Evolutionary conservation across 2,329 filamentous ascomycete species (phyloP).

Genomic region (Exophiala aquamarina): DNA sequence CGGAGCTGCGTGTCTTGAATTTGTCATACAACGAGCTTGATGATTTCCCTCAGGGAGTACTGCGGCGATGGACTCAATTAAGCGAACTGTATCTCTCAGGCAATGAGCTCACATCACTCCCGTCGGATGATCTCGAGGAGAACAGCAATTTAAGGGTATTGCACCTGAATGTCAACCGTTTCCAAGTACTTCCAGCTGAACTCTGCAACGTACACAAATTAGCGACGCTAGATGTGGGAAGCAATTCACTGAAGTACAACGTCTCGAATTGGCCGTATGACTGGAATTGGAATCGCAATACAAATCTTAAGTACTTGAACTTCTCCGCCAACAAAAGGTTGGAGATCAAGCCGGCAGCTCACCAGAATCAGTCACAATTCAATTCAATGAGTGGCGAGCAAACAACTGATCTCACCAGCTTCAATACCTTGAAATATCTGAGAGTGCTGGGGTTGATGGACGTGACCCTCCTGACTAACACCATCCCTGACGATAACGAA

Average conservation of each 20-base stretch:
- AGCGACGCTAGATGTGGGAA: constrained; percentile 88
- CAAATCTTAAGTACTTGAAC: constrained; percentile 90
- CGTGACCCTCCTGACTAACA: constrained; percentile 89
- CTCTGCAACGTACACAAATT: constrained; percentile 92
- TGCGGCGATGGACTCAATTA: constrained; percentile 86
- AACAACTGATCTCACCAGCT: constrained; percentile 76
- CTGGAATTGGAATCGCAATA: constrained; percentile 99
- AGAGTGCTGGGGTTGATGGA: constrained; percentile 94
- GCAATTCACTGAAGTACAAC: constrained; percentile 96
- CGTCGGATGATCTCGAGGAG: constrained; percentile 91
- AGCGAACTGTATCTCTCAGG: constrained; percentile 92
- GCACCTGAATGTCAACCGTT: constrained; percentile 96
- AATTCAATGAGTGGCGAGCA: constrained; percentile 50
- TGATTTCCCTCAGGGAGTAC: constrained; percentile 84
- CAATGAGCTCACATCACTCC: constrained; percentile 87
- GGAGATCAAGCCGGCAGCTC: constrained; percentile 69
- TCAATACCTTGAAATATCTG: constrained; percentile 78
- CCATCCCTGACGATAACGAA: constrained; percentile 91
- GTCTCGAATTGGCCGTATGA: constrained; percentile 99
- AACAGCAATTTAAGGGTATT: constrained; percentile 82
- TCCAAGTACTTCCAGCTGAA: constrained; percentile 92
- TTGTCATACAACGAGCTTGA: constrained; percentile 92
- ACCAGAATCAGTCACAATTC: constrained; percentile 52
- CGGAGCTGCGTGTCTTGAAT: constrained; percentile 85
- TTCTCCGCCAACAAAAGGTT: constrained; percentile 94